phyloP scores from a whole-genome alignment of 495 filamentous ascomycete species.

The Aspergillus panamensis region DNA sequence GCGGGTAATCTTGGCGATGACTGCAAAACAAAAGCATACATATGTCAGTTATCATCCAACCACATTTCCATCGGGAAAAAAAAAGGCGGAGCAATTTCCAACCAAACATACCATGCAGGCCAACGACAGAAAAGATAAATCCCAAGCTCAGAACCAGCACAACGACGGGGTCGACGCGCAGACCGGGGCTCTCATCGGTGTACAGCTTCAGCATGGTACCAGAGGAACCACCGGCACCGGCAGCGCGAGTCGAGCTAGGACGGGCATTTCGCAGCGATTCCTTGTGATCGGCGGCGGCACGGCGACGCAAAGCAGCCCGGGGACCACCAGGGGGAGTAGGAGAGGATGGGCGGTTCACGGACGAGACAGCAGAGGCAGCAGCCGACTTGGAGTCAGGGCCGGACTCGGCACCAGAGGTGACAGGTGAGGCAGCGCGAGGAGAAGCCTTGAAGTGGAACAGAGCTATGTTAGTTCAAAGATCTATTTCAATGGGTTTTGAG shows the following conservation, averaged over 20 bases:
- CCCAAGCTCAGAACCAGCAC: constrained; percentile 91
- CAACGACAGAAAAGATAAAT: constrained; percentile 98
- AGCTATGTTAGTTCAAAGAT: constrained; percentile 2
- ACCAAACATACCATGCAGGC: constrained; percentile 79
- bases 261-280: constrained; percentile 88
- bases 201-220: constrained; percentile 99
- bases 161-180: constrained; percentile 96
- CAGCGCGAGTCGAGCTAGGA: constrained; percentile 85
- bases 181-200: constrained; percentile 93
- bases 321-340: constrained; percentile 91
- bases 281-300: constrained; percentile 92
- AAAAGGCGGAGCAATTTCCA: neutral
- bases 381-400: constrained; percentile 60
- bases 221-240: constrained; percentile 91
- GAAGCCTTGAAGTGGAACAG: constrained; percentile 32
- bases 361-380: constrained; percentile 58
- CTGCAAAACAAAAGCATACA: constrained; percentile 43
- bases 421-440: constrained; percentile 46
- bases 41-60: constrained; percentile 22
- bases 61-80: neutral
- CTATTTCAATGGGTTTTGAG: neutral
- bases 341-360: constrained; percentile 73
- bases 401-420: constrained; percentile 50
- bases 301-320: constrained; percentile 87
- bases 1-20: constrained; percentile 94